Evolutionary conservation across 805 yeast species (phyloP).

Genomic region (Saccharomyces paradoxus): DNA sequence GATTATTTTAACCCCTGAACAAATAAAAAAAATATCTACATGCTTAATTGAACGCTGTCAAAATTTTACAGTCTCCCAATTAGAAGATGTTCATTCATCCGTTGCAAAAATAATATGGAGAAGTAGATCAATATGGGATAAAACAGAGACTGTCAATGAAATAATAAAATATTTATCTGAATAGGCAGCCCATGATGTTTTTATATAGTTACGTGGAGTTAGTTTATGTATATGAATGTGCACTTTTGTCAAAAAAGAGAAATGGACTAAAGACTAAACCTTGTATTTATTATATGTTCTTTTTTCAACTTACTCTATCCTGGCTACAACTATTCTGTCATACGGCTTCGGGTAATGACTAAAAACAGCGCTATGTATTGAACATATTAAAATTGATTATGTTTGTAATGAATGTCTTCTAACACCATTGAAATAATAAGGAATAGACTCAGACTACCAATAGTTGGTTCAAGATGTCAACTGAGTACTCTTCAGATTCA

Average conservation of each 20-base stretch:
- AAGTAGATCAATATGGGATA: slow-evolving; percentile 48
- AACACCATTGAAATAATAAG: neutral
- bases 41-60: slow-evolving; percentile 3
- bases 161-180: neutral
- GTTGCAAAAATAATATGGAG: slow-evolving; percentile 69
- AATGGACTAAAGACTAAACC: neutral
- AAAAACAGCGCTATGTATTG: neutral
- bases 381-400: neutral
- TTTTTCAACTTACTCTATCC: neutral
- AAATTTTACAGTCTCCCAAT: slow-evolving; percentile 40
- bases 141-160: slow-evolving; percentile 20
- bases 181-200: neutral
- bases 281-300: neutral
- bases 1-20: neutral
- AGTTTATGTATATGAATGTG: neutral
- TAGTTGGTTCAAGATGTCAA: slow-evolving; percentile 32
- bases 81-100: slow-evolving; percentile 59
- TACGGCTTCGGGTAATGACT: neutral
- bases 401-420: neutral
- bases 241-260: neutral
- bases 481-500: slow-evolving; percentile 48
- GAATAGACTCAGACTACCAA: neutral
- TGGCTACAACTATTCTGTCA: neutral
- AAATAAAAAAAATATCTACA: neutral
- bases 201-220: neutral